Base-by-base conservation (phyloP, 768 basidiomycete genomes). In the Hypsizygus marmoreus region DNA sequence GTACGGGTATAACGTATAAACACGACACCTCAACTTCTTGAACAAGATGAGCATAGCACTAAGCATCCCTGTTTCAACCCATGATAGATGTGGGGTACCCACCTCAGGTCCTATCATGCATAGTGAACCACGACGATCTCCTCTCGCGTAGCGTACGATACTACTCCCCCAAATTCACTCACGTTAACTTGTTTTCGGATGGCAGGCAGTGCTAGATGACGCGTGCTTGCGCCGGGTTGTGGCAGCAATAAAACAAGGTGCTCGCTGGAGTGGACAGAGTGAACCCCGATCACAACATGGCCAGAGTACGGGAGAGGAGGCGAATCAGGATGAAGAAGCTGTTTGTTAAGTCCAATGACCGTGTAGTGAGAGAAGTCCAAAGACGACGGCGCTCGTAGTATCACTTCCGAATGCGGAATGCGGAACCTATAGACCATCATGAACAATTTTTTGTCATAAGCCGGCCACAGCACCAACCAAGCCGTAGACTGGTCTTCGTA, bases 81-180 rank as follows among this genome's bases (percentile, higher is more conserved):
- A n/a, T n/a, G n/a, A n/a, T n/a, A n/a, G n/a, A n/a, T n/a, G n/a
- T n/a, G n/a, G n/a, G n/a, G n/a, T n/a, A n/a, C n/a, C n/a, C n/a
- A n/a, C n/a, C n/a, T n/a, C n/a, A n/a, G n/a, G n/a, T n/a, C n/a
- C n/a, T n/a, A n/a, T n/a, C n/a, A 44, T 14, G 33, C 22, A 24
- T 35, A 44, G 16, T 44, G 25, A 23, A 24, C 23, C 3, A 44
- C 43, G 14, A 44, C 43, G 25, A 44, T 36, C 24, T 44, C 43
- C 6, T 25, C 26, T 6, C 16, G 14, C 4, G 43, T 44, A 30
- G 33, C 25, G 35, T 44, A 44, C 8, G 43, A 34, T 24, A 44
- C 7, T 9, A 33, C 34, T 30, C 43, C 43, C 23, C 43, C 35
- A 35, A 34, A 44, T 7, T 31, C 32, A 34, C 12, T 20, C 24